Percentiles rank a stretch among this genome's conserved stretches.
phyloP scores from a whole-genome alignment of 495 filamentous ascomycete genomes.

The Cercophora sp. region DNA sequence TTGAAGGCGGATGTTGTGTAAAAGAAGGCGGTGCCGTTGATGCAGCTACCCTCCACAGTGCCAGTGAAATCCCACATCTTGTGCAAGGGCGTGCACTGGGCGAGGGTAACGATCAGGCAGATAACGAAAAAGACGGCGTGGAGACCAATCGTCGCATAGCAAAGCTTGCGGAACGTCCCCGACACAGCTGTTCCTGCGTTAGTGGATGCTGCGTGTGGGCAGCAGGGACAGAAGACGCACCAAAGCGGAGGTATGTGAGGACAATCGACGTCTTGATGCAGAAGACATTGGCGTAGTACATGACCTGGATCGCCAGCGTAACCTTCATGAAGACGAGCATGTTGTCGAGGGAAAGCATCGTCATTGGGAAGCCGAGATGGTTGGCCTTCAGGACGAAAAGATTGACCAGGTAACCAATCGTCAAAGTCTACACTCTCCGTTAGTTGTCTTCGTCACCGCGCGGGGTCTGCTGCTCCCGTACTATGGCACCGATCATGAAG shows the following conservation, averaged over 20 bases:
- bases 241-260: conserved; percentile 45
- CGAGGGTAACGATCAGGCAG: conserved; percentile 32
- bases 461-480: not conserved
- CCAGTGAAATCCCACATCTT: conserved; percentile 44
- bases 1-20: conserved; percentile 52
- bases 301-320: conserved; percentile 38
- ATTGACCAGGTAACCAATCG: conserved; percentile 28
- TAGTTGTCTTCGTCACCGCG: not conserved
- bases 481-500: conserved; percentile 6
- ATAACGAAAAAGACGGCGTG: conserved; percentile 35
- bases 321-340: conserved; percentile 32
- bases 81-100: conserved; percentile 43
- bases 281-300: conserved; percentile 37
- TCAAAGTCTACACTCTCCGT: conserved; percentile 8
- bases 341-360: conserved; percentile 25
- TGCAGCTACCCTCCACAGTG: conserved; percentile 33
- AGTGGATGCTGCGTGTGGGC: not conserved
- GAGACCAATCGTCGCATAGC: conserved; percentile 31
- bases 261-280: conserved; percentile 46
- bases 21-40: conserved; percentile 46
- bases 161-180: conserved; percentile 25
- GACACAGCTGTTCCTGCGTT: conserved; percentile 21
- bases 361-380: conserved; percentile 30
- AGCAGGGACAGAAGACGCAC: conserved; percentile 21
- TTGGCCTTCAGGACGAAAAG: conserved; percentile 26